Conservation (phyloP, 768 basidiomycete genomes). For the Leccinum obscurum region DNA sequence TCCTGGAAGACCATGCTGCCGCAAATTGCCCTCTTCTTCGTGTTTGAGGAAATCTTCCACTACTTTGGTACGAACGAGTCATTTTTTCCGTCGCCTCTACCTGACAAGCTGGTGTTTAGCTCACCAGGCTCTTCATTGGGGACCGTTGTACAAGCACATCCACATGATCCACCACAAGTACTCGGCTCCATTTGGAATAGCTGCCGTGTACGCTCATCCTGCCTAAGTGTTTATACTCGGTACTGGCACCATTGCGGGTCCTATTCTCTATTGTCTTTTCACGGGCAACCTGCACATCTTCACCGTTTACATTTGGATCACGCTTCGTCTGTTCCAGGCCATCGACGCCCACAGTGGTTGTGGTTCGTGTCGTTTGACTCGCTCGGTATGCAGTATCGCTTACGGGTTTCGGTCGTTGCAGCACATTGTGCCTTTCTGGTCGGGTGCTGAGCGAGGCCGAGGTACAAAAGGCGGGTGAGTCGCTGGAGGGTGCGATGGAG, state of each 20-base stretch:
- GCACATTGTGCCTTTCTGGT: conserved; percentile 93
- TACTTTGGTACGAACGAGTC: conserved; percentile 59
- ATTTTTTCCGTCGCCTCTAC: neutral
- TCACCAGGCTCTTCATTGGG: conserved; percentile 87
- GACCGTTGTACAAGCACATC: conserved; percentile 84
- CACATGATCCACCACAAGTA: conserved; percentile 99
- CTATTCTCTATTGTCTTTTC: conserved; percentile 81
- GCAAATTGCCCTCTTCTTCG: conserved; percentile 87
- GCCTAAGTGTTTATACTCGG: conserved; percentile 95
- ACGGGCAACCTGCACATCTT: conserved; percentile 78
- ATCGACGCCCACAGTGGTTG: conserved; percentile 97
- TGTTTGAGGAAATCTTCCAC: conserved; percentile 96
- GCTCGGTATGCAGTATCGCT: neutral
- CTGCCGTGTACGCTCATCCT: conserved; percentile 97
- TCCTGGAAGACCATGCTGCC: conserved; percentile 62
- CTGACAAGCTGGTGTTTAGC: conserved; percentile 44
- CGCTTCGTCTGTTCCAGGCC: conserved; percentile 92
- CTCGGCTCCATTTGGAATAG: conserved; percentile 94
- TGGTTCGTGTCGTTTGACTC: conserved; percentile 47
- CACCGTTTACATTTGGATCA: conserved; percentile 93
- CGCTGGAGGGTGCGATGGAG: conserved; percentile 44
- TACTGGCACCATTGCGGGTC: conserved; percentile 86
- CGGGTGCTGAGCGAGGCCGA: conserved; percentile 81
- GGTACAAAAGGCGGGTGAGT: conserved; percentile 39
- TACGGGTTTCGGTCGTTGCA: conserved; percentile 66